A percentile compares a stretch with the other conserved stretches of the same genome.
These are phyloP conservation scores for Durusdinium trenchii DNA, from an alignment of 73 alveolate genomes.

Conservation along the genomic window DNA sequence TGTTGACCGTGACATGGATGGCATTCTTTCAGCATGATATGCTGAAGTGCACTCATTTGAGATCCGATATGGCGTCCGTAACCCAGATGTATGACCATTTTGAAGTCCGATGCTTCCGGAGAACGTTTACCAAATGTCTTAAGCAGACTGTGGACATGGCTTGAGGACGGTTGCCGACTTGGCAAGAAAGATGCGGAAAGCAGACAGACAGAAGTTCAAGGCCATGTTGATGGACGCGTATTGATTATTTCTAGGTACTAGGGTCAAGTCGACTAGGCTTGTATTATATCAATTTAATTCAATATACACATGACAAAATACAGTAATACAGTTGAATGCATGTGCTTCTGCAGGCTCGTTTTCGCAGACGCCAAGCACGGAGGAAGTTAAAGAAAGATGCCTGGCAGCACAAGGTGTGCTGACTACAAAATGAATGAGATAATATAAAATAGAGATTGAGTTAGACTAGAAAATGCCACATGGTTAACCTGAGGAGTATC, in stretches of 20 bases:
- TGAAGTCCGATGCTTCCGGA: background rate
- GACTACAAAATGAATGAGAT: background rate
- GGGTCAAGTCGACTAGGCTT: background rate
- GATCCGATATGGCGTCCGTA: background rate
- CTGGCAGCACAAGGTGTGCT: background rate
- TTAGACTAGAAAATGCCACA: background rate
- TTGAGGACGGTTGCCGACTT: background rate
- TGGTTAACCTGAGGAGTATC: background rate
- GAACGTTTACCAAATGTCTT: background rate
- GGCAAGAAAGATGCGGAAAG: background rate
- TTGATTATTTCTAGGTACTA: background rate
- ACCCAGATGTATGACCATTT: background rate
- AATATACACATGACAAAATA: background rate
- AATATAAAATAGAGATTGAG: no score
- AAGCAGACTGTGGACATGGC: background rate
- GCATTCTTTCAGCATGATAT: background rate
- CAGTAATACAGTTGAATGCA: background rate
- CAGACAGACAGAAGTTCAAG: background rate
- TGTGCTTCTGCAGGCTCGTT: background rate
- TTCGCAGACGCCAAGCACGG: background rate
- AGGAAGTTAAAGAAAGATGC: background rate
- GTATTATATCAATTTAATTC: no score
- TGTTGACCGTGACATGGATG: background rate
- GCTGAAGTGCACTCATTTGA: background rate
- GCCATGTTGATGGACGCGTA: background rate